Base-by-base conservation (phyloP, 2,329 filamentous ascomycete species). In the Sphaerulina musiva region DNA sequence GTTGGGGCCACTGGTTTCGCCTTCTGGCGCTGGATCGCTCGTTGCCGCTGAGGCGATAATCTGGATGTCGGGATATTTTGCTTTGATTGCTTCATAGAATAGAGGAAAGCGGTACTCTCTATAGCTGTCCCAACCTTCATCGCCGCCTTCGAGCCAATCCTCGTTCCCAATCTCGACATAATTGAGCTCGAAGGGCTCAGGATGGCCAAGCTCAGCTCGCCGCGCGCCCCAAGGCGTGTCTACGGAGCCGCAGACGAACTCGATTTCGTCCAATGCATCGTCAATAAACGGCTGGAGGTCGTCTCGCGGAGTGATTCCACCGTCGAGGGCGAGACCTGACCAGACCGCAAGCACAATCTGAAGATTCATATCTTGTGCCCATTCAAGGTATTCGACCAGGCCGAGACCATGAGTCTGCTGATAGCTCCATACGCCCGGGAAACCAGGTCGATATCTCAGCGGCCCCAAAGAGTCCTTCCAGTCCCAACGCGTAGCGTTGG, bases 141-240 rank as follows among this genome's bases (percentile, higher is more conserved):
- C 43, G 14, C 43, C 48, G 6, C 55, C 61, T 26, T 74, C 76
- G 3, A 85, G 76, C 73, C 79, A 80, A 61, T 87, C 84, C 65
- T 87, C 84, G 65, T 87, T 86, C 55, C 84, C 84, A 42, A 86
- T 70, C 68, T 86, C 84, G 51, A 86, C 48, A 32, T 51, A 51
- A 9, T 77, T 72, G 46, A 87, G 73, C 31, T 66, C 72, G 70
- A 81, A 86, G 0, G 84, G 83, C 55, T 81, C 74, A 0, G 80
- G 76, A 61, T 85, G 79, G 3, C 84, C 84, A 2, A 83, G 73
- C 42, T 76, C 69, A 6, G 81, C 81, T 14, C 83, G 80, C 6
- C 76, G 68, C 3, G 76, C 73, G 11, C 83, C 83, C 73, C 79
- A 84, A 23, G 74, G 75, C 1, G 80, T 80, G 44, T 74, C 70